Evolutionary conservation across 208 protist species (phyloP), one percentile per base, ranked within the genome.

Genomic region (Acanthamoeba triangularis): DNA sequence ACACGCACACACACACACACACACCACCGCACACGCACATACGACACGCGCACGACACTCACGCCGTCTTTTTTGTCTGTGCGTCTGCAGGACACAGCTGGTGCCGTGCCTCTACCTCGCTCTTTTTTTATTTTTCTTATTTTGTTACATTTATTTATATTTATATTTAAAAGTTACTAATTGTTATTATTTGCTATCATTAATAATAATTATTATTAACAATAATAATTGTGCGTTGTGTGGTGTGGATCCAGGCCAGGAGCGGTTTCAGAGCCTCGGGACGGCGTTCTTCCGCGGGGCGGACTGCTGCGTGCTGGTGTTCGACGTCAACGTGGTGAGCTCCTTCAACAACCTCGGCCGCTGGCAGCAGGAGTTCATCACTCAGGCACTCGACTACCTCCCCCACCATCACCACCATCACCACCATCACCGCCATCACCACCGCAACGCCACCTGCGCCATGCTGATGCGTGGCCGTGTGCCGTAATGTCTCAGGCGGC

Each of bases 231-330:
- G 37, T 41, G 61, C 84, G 28, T 54, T 10, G 33, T 65, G 41
- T 52, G 33, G 37, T 41, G 44, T 61, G 56, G 56, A 16, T 16
- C 11, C 96, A 80, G 95, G 93, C 47, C 93, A 93, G n/a, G 95
- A 96, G 63, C 93, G 93, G 63, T 95, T 96, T 33, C 93, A 96
- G 93, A 95, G 92, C 95, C 74, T 95, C 2, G 93, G 96, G 41
- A 93, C 72, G 52, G 72, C 96, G 33, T 96, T 96, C 85, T 96
- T 95, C 78, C 87, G 96, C 47, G 96, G 96, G 16, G 80, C 96
- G 11, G 96, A 96, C 78, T 95, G 84, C 88, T 97, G 96, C 80
- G 56, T 97, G 30, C 63, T 97, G 35, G 97, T 98, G n/a, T 98
- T 96, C 76, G 98, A 98, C 61, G 95, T 98, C 30, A 98, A 96